Evolutionary conservation across 495 filamentous ascomycete genomes (phyloP), one percentile per base, ranked within the genome.

Genomic region (Penicillium dipodomyicola): DNA sequence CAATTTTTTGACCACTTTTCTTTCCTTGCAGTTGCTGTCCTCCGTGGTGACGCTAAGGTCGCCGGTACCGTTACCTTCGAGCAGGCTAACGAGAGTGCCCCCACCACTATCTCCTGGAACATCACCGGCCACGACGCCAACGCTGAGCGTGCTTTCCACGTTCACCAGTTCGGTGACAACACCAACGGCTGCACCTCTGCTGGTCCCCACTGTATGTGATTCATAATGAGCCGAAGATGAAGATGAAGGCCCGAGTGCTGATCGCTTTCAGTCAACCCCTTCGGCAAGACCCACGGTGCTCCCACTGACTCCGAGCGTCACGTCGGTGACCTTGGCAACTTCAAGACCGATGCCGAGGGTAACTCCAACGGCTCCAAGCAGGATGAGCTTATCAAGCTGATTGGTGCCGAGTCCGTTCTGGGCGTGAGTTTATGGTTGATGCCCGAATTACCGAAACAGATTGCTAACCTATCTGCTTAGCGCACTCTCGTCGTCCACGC

Each of bases 161-260:
- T 97, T 69, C 94, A 97, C 81, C 88, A 94, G 78, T 98, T 96
- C 69, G 94, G 95, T 74, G 94, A 97, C 84, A 97, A 97, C 83
- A 97, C 95, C 81, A 98, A 97, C 77, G 94, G 95, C 74, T 98
- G 94, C 87, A 97, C 94, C 55, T 92, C 88, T 57, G 94, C 94
- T 50, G 94, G 94, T 42, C 92, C 94, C 65, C 94, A 98, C 78
- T 97, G 91, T 94, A 84, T 68, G 88, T 76, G 27, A 5, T 19
- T 33, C 6, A 20, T 17, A 15, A 32, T 23, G 11, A 19, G 45
- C 41, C 12, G 25, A 23, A 40, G 3, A 53, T 12, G 20, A 20
- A 17, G 32, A 22, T 19, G n/a, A 52, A 42, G 8, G 43, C 30
- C 15, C 23, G 22, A 29, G 40, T 51, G 30, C 54, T 58, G 25